Base-by-base conservation (phyloP, 352 stramenopile genomes). In the Globisporangium cylindrosporum region DNA sequence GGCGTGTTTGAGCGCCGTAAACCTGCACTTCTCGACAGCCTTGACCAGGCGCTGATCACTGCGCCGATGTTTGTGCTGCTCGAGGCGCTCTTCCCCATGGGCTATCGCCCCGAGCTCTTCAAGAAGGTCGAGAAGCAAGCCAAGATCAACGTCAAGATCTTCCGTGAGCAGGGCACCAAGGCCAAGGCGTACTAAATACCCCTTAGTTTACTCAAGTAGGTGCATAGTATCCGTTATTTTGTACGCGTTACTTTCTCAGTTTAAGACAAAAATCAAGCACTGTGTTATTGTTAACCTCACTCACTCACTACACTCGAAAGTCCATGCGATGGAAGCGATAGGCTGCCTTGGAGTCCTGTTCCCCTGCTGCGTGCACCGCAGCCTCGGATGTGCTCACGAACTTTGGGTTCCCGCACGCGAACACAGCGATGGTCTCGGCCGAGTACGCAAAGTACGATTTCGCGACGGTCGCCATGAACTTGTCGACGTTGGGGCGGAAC, bases 41-140 rank as follows among this genome's bases (percentile, higher is more conserved):
- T 96, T 48, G 86, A 95, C 72, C 89, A 97, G 61, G 88, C 80
- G 14, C 24, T 91, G 24, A 78, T 94, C 34, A 93, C 87, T 6
- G 90, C 90, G 6, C 88, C 90, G 2, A 84, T 97, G 70, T 97
- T 97, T 60, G 90, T 97, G 69, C 66, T 96, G 55, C 73, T 97
- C 8, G 88, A 96, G 43, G 66, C 86, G 12, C 74, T 96, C 4
- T 91, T 95, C 58, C 71, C 77, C 27, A 61, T 94, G n/a, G 89
- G 89, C 34, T 96, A 94, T 70, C 86, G 84, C 51, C 78, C 73
- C 12, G 68, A 93, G 46, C 73, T 96, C 25, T 86, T 88, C 70
- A 69, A 78, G 53, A 80, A 80, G 32, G 79, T 92, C 18, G 72
- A 79, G 68, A 76, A 81, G 55, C 83, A 93, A 64, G 84, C 78